phyloP scores from a whole-genome alignment of 306 rosid species.

The Fragaria ananassa region DNA sequence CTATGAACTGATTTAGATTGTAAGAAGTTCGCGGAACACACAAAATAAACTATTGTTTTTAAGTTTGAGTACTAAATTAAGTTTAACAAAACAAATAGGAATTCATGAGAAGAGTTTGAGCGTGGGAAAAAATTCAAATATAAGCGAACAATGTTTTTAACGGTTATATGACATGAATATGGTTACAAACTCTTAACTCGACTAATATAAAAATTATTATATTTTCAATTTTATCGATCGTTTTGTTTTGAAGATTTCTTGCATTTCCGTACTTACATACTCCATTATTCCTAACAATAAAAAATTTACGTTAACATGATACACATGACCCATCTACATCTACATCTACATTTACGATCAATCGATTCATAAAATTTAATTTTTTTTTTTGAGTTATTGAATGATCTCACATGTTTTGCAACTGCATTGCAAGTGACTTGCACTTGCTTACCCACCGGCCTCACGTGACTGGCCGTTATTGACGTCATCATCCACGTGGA shows the following conservation, averaged over 20 bases:
- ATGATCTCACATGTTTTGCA: not conserved
- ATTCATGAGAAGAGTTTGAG: not conserved
- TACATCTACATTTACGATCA: not conserved
- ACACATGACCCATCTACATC: not conserved
- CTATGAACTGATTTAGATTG: not conserved
- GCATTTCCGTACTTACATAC: too few relatives aligned
- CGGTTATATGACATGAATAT: not conserved
- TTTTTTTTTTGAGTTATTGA: not conserved
- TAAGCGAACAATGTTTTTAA: not conserved
- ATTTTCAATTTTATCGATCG: accelerated
- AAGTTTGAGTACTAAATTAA: not conserved
- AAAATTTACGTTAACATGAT: not conserved
- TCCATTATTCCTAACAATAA: too few relatives aligned
- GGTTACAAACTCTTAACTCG: accelerated
- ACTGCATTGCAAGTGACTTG: not conserved
- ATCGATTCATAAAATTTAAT: too few relatives aligned
- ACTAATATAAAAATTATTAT: not conserved
- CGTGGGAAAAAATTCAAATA: not conserved
- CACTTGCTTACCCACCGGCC: not conserved
- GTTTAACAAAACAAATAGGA: not conserved
- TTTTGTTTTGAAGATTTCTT: accelerated
- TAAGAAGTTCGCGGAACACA: not conserved
- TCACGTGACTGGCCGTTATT: slow-evolving; percentile 9
- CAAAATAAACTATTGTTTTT: not conserved
- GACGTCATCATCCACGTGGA: not conserved